Conservation (phyloP, 441 rosid species). For the Populus trichocarpa region DNA sequence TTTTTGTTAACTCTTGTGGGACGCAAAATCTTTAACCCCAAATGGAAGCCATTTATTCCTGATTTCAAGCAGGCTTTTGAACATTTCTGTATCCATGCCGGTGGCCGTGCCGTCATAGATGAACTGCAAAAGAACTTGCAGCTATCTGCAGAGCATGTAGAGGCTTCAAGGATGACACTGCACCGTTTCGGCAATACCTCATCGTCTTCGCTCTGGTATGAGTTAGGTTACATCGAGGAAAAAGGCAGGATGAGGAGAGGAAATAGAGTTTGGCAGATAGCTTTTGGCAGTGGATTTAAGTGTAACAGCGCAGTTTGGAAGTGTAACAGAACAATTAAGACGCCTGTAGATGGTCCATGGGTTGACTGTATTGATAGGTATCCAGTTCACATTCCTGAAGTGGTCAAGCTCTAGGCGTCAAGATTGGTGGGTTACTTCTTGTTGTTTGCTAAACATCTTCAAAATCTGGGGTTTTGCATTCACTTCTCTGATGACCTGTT, state of each 20-base stretch:
- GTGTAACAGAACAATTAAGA: conserved; percentile 59
- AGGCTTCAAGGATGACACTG: conserved; percentile 87
- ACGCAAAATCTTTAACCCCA: conserved; percentile 68
- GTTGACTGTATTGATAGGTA: conserved; percentile 68
- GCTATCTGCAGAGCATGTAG: conserved; percentile 74
- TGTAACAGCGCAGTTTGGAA: conserved; percentile 74
- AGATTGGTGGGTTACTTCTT: neutral
- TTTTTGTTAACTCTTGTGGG: conserved; percentile 69
- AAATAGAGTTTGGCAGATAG: conserved; percentile 84
- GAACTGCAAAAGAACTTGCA: conserved; percentile 84
- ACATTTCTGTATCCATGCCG: no score
- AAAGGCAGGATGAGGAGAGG: conserved; percentile 86
- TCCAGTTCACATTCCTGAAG: conserved; percentile 89
- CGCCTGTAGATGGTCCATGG: conserved; percentile 69
- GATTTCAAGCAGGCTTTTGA: conserved; percentile 90
- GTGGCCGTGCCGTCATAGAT: conserved; percentile 89
- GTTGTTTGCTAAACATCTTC: neutral
- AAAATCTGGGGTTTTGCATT: neutral
- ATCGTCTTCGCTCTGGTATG: conserved; percentile 89
- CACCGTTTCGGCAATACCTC: conserved; percentile 92
- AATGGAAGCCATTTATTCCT: conserved; percentile 87
- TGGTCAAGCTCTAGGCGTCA: conserved; percentile 57
- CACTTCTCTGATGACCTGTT: neutral
- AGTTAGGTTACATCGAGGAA: conserved; percentile 67
- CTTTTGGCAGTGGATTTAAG: conserved; percentile 49